Conservation (phyloP, 1,139 yeast species). For the Nakaseomyces uthaithaninus region DNA sequence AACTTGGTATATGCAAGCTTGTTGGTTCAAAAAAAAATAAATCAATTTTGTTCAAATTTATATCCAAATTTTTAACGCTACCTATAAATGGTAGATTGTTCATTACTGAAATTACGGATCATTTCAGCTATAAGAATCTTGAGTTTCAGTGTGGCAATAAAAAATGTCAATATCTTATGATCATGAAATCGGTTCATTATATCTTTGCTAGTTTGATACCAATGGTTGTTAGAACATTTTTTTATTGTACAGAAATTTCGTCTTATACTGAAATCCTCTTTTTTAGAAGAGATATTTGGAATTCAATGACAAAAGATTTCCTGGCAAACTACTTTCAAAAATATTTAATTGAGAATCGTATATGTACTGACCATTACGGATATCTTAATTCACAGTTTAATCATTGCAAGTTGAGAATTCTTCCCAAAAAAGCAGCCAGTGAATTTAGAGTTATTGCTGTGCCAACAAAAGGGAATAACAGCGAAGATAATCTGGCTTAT, state of each 20-base stretch:
- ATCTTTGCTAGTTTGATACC: slow-evolving; percentile 42
- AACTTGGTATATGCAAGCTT: slow-evolving; percentile 43
- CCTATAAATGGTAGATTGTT: slow-evolving; percentile 33
- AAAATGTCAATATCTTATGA: not conserved
- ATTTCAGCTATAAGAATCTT: slow-evolving; percentile 37
- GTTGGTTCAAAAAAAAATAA: slow-evolving; percentile 53
- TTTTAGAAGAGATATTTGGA: slow-evolving; percentile 60
- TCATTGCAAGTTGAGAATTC: slow-evolving; percentile 38
- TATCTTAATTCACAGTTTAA: slow-evolving; percentile 22
- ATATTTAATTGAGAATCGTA: slow-evolving; percentile 29
- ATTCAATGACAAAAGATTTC: slow-evolving; percentile 37
- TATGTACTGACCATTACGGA: slow-evolving; percentile 28
- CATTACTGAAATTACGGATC: slow-evolving; percentile 27
- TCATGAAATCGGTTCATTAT: slow-evolving; percentile 39
- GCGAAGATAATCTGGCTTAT: slow-evolving; percentile 28
- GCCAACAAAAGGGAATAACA: slow-evolving; percentile 36
- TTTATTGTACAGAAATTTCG: slow-evolving; percentile 59
- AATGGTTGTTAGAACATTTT: slow-evolving; percentile 45
- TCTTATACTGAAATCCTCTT: slow-evolving; percentile 37
- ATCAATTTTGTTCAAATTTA: slow-evolving; percentile 33
- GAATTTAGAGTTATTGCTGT: slow-evolving; percentile 55
- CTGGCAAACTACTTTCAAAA: slow-evolving; percentile 35
- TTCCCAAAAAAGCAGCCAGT: slow-evolving; percentile 44
- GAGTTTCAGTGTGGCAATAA: slow-evolving; percentile 16
- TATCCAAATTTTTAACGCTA: slow-evolving; percentile 38